These are phyloP conservation scores for Fusarium sp. DNA, from an alignment of 2,329 filamentous ascomycete species.

Conservation along the genomic window DNA sequence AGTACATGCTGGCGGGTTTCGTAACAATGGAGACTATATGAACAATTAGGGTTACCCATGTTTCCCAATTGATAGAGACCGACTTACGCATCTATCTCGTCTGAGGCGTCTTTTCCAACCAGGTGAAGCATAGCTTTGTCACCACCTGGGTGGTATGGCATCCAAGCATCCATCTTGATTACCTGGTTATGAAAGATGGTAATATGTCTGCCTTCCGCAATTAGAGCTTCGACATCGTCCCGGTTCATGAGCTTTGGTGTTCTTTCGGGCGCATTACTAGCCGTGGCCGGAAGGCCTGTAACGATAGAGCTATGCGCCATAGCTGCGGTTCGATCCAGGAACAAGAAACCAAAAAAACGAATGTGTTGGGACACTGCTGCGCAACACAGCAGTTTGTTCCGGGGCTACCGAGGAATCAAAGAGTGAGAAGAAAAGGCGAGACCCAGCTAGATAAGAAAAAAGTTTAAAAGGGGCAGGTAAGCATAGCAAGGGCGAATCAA, in stretches of 20 bases:
- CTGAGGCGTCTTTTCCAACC: conserved; percentile 92
- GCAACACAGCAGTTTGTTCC: conserved; percentile 1
- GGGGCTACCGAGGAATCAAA: not conserved
- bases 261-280: conserved; percentile 29
- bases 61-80: not conserved
- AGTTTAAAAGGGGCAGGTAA: conserved; percentile 2
- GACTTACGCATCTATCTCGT: conserved; percentile 88
- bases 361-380: conserved; percentile 3
- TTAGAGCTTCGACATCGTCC: conserved; percentile 72
- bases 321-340: not conserved
- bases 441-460: not conserved
- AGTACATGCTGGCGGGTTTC: conserved; percentile 82
- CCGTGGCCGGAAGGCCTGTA: conserved; percentile 38
- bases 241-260: conserved; percentile 54
- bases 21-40: conserved; percentile 78
- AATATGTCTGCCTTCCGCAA: conserved; percentile 82
- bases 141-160: conserved; percentile 91
- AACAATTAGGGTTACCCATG: conserved; percentile 17
- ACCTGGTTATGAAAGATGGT: conserved; percentile 85
- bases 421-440: not conserved
- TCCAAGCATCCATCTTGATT: conserved; percentile 88
- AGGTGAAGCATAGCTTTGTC: conserved; percentile 92
- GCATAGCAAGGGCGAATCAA: conserved; percentile 18
- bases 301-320: conserved; percentile 32
- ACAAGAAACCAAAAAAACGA: conserved; percentile 6